Evolutionary conservation across 129 eudicot genomes (phyloP), one percentile per base, ranked within the genome.

Genomic region (Pittosporum tobira): DNA sequence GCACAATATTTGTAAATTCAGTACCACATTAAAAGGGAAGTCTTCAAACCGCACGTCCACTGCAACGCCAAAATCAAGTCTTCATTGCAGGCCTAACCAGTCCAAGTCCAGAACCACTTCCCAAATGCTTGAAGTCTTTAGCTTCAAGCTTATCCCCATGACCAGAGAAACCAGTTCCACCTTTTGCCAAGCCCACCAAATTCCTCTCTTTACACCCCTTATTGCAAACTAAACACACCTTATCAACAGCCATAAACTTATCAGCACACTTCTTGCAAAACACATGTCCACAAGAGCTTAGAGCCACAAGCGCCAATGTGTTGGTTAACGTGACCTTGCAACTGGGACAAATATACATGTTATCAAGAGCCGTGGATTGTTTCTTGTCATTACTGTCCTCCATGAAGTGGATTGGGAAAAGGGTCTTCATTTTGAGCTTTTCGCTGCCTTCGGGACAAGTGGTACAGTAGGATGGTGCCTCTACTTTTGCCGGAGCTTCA

Each of bases 21-120:
- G 21, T 18, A 45, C 8, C 49, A 15, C 20, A 18, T 4, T 16
- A 45, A 16, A 45, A n/a, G 49, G 1, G 13, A 15, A 45, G 18
- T 16, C 49, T 56, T 18, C 3, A 0, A 56, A 56, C 24, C 10
- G 27, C 12, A 18, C 28, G 0, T 2, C 28, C 3, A 10, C 21
- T 1, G 0, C 14, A 27, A 15, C n/a, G 23, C 37, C 21, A 22
- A 74, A 12, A 63, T 89, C 77, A 90, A 20, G 94, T 87, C 79
- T 86, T 86, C 76, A 43, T 51, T 4, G 98, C 89, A 63, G 98
- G 94, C 70, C 98, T 90, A 20, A 90, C 98, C 69, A 83, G 72
- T 64, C 98, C 98, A 58, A 90, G 70, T 10, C 98, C 98, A 3
- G 94, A 82, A 42, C 95, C 95, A 66, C 98, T 90, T 49, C 98